Evolutionary conservation across 2,329 filamentous ascomycete species (phyloP), one percentile per base, ranked within the genome.

Genomic region (Neonectria punicea): DNA sequence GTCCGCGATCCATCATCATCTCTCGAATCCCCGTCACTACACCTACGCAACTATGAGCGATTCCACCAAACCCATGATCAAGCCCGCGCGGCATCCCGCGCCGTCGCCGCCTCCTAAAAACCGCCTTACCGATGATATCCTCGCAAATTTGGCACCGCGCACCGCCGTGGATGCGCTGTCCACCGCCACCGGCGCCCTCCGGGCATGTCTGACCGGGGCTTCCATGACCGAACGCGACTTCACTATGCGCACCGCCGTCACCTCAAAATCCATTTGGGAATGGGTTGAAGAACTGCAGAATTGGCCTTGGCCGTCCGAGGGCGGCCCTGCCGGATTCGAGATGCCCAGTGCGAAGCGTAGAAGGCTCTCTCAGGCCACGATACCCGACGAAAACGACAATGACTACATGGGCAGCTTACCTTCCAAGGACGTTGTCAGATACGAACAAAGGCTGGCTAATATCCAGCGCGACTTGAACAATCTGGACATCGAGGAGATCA

Each of bases 401-500:
- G 68, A 73, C 20, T 93, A 91, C 77, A 87, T 90, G 78, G 94
- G 94, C 5, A 92, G 92, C 74, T 80, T 98, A 39, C 87, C 87
- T 1, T 85, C 86, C 2, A 78, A 83, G 16, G 85, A 92, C 41
- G 88, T 97, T 2, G 79, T 85, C 51, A 81, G 82, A 54, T 94
- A 96, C 77, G 92, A 96, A 73, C 81, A 79, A 61, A 88, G 94
- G 43, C 84, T 97, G 13, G 90, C 92, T 58, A 87, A 92, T 68
- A 97, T 98, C 63, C 85, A 83, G 14, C 83, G 85, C 49, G 89
- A 90, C 61, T 82, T 96, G 81, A 88, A 92, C 61, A 85, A 87
- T 43, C 82, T 96, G 56, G 88, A 92, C 58, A 83, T 97, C 43
- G 93, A 98, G 74, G 93, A 97, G 68, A 90, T 99, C 76, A 98